Conservation (phyloP, 441 rosid genomes). For the Arabidopsis hybrid region DNA sequence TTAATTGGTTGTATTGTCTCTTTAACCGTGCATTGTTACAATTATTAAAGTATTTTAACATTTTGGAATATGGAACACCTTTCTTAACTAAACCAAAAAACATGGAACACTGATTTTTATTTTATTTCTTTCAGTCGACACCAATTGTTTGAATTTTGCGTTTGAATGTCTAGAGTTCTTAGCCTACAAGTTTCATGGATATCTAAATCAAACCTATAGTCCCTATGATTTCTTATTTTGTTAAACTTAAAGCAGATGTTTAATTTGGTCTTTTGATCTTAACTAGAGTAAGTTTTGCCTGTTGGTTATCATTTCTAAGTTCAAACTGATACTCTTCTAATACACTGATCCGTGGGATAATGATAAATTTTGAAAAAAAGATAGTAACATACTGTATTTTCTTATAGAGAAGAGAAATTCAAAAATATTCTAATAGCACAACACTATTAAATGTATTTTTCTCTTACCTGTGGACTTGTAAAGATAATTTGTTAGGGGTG, state of each 20-base stretch:
- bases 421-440: not conserved
- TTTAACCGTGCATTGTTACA: constrained; percentile 21
- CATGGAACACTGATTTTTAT: not conserved
- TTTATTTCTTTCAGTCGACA: not conserved
- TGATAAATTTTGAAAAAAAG: not conserved
- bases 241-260: not conserved
- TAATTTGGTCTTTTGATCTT: not conserved
- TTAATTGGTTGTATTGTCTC: constrained; percentile 29
- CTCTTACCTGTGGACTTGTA: not conserved
- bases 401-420: not conserved
- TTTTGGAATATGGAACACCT: not conserved
- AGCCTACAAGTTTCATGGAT: not conserved
- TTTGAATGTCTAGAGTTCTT: not conserved
- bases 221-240: not conserved
- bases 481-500: not conserved
- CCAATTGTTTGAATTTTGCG: not conserved
- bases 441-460: no score
- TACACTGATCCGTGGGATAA: no score
- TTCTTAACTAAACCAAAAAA: no score
- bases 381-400: not conserved
- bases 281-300: not conserved
- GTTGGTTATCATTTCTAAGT: not conserved
- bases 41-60: not conserved
- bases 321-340: not conserved
- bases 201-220: not conserved